Evolutionary conservation across 2,329 filamentous ascomycete species (phyloP), one percentile per base, ranked within the genome.

Genomic region (Hawksworthiomyces lignivorus): DNA sequence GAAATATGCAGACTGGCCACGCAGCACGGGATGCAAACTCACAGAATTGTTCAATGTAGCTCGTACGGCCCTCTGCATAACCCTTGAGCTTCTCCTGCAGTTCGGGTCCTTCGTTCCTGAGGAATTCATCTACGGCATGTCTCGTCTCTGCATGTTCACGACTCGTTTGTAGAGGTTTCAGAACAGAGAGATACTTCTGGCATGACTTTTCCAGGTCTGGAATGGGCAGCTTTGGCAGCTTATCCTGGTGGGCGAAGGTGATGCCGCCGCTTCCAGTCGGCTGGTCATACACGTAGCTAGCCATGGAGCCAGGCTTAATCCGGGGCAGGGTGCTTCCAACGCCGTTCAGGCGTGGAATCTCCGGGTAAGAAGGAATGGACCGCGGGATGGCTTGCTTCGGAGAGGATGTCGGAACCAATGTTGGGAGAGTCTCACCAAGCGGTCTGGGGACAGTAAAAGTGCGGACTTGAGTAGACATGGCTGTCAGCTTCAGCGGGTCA

Each of bases 11-110:
- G n/a, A n/a, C n/a, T n/a, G n/a, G n/a, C n/a, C n/a, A n/a, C n/a
- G n/a, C n/a, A n/a, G n/a, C n/a, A n/a, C n/a, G n/a, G n/a, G n/a
- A 7, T n/a, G 10, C 2, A 4, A 9, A 74, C 86, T 59, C 75
- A 95, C 90, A 98, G 55, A 98, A 98, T 56, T 98, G 92, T 60
- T 97, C 92, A 54, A 98, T 97, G 59, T 96, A 98, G 63, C 90
- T 97, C 28, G 87, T 87, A 65, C 89, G 90, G 33, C 84, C 87
- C 36, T 79, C 80, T 8, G 92, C 89, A 68, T 97, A 98, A 54
- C 82, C 80, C 68, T 89, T 92, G 43, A 97, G 65, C 61, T 84
- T 89, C 47, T 92, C 87, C 58, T 98, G 89, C 36, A 98, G 65
- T 34, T 84, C 79, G 0, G 84, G 86, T 0, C 92, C 92, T 49